Percentiles rank a stretch among this genome's conserved stretches.
Evolutionary conservation across 768 basidiomycete species (phyloP).

Genomic region (Collybia sp.): DNA sequence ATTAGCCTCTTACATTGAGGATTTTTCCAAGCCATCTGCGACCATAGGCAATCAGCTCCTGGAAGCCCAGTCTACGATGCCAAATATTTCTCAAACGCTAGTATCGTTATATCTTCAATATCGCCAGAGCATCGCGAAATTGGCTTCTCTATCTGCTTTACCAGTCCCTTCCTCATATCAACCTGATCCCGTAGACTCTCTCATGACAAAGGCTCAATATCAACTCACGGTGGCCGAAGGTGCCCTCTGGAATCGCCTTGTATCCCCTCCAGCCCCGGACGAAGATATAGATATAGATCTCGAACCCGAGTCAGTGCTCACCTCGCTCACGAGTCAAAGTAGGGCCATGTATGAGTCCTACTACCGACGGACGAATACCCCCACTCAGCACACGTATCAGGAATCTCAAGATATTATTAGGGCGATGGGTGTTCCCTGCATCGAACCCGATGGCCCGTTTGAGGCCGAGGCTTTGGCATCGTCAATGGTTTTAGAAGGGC

Average conservation of each 20-base stretch:
- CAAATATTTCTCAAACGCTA: slow-evolving; percentile 29
- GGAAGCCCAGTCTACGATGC: too few relatives aligned
- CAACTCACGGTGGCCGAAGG: slow-evolving; percentile 60
- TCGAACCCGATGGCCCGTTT: slow-evolving; percentile 61
- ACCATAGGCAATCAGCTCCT: too few relatives aligned
- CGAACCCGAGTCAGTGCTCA: slow-evolving; percentile 9
- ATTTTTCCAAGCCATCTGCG: too few relatives aligned
- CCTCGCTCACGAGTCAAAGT: slow-evolving; percentile 46
- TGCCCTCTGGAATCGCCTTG: slow-evolving; percentile 48
- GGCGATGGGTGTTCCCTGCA: slow-evolving; percentile 80
- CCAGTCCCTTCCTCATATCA: slow-evolving; percentile 14
- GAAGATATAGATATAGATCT: slow-evolving; percentile 2
- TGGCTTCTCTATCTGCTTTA: slow-evolving; percentile 30
- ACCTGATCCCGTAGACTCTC: slow-evolving; percentile 29
- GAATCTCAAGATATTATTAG: slow-evolving; percentile 65
- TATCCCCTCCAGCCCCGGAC: slow-evolving; percentile 9
- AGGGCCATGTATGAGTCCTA: slow-evolving; percentile 60
- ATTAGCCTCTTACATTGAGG: too few relatives aligned
- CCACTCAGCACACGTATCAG: slow-evolving; percentile 60
- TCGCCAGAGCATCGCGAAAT: slow-evolving; percentile 38
- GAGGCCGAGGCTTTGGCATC: slow-evolving; percentile 89
- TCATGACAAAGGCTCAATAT: slow-evolving; percentile 59
- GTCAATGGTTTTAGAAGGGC: slow-evolving; percentile 65
- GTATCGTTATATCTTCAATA: slow-evolving; percentile 47
- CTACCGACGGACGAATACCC: slow-evolving; percentile 53